Conservation (phyloP, 2,329 filamentous ascomycete genomes). For the Harringtonia aguacate region DNA sequence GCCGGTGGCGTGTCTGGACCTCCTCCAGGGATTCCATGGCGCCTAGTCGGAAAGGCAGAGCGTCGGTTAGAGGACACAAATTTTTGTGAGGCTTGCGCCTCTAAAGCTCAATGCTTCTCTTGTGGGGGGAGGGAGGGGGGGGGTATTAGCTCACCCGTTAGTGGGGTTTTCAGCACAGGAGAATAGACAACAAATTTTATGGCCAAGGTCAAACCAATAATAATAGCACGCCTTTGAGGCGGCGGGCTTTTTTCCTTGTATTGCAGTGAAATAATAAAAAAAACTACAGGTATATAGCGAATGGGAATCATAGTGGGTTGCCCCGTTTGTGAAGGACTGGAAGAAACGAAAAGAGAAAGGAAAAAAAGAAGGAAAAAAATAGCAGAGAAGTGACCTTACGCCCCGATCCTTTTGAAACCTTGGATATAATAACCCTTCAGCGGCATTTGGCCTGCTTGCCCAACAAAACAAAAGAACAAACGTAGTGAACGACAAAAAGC, state of each 20-base stretch:
- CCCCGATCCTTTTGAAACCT: background rate
- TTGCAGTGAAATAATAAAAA: too few species aligned
- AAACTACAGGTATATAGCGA: background rate
- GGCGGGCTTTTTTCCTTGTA: background rate
- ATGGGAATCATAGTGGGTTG: background rate
- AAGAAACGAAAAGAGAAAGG: background rate
- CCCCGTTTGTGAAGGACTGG: background rate
- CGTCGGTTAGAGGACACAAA: background rate
- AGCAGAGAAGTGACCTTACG: background rate
- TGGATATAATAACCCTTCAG: background rate
- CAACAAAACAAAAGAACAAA: background rate
- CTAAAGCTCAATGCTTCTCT: background rate
- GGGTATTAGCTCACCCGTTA: too few species aligned
- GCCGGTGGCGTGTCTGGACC: constrained; percentile 69
- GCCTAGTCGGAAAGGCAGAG: too few species aligned
- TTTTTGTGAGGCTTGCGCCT: too few species aligned
- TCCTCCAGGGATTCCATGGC: constrained; percentile 55
- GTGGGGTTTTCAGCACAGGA: too few species aligned
- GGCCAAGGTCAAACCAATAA: too few species aligned
- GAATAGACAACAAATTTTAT: too few species aligned
- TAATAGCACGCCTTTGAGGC: too few species aligned
- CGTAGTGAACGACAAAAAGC: too few species aligned
- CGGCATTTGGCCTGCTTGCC: background rate
- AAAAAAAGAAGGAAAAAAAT: background rate
- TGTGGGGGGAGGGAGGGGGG: background rate